These are phyloP conservation scores for Pseudogymnoascus sp. DNA, from an alignment of 2,329 filamentous ascomycete species.

Conservation along the genomic window DNA sequence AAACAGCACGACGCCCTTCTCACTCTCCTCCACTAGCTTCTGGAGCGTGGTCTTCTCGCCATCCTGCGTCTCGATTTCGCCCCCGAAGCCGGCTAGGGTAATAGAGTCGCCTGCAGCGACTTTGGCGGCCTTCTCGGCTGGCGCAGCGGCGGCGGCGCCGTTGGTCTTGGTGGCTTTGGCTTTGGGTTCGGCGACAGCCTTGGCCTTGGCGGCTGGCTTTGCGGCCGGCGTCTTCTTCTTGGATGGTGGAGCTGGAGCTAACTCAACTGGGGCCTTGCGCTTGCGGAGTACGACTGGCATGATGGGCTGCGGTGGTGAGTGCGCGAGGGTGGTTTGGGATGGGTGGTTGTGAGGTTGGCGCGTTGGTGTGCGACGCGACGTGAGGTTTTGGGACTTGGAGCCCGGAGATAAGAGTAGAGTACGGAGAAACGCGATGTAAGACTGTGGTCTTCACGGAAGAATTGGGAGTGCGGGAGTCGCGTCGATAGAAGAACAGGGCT, in stretches of 20 bases:
- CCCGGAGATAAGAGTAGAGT: background rate
- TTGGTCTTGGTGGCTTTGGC: slow-evolving; percentile 14
- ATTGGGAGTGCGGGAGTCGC: background rate
- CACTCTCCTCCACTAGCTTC: slow-evolving; percentile 73
- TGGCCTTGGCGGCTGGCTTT: slow-evolving; percentile 32
- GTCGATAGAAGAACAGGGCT: background rate
- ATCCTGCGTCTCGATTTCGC: slow-evolving; percentile 78
- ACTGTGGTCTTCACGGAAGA: background rate
- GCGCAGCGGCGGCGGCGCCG: slow-evolving; percentile 21
- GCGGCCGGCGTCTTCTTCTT: slow-evolving; percentile 39
- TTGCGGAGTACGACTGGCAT: slow-evolving; percentile 56
- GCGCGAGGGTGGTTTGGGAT: background rate
- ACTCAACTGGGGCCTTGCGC: slow-evolving; percentile 49
- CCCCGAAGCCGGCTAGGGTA: slow-evolving; percentile 53
- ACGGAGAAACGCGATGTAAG: background rate
- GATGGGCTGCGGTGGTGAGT: slow-evolving; percentile 18
- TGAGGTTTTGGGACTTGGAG: background rate
- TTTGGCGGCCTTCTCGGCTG: slow-evolving; percentile 17
- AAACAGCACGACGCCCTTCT: slow-evolving; percentile 81
- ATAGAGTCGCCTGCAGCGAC: slow-evolving; percentile 49
- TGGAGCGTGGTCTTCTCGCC: slow-evolving; percentile 73
- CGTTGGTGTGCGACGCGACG: background rate
- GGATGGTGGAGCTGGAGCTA: slow-evolving; percentile 39
- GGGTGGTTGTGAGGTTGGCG: background rate
- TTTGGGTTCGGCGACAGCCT: slow-evolving; percentile 21